Evolutionary conservation across 1,139 yeast species (phyloP).

Genomic region (Hansenula lynferdii): DNA sequence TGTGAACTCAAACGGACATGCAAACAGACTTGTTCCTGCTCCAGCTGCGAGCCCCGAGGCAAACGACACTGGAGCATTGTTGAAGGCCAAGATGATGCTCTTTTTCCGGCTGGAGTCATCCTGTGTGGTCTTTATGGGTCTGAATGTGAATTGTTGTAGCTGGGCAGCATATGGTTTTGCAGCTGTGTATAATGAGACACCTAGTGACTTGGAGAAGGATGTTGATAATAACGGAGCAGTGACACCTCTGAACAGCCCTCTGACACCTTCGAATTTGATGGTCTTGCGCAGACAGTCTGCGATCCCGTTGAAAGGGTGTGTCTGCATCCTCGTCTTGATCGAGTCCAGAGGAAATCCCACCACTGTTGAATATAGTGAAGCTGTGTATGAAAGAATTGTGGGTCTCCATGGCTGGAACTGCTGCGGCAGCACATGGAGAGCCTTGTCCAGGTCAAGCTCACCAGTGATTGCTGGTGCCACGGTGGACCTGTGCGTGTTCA

Average conservation of each 20-base stretch:
- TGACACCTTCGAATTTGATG: slow-evolving; percentile 53
- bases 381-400: slow-evolving; percentile 54
- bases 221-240: slow-evolving; percentile 67
- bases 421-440: slow-evolving; percentile 45
- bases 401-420: slow-evolving; percentile 50
- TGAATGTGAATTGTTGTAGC: slow-evolving; percentile 14
- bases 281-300: slow-evolving; percentile 58
- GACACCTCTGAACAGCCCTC: slow-evolving; percentile 75
- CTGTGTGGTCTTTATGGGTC: slow-evolving; percentile 11
- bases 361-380: slow-evolving; percentile 63
- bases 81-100: slow-evolving; percentile 27
- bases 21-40: slow-evolving; percentile 55
- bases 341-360: slow-evolving; percentile 87
- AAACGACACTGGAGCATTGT: slow-evolving; percentile 63
- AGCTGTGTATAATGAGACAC: slow-evolving; percentile 61
- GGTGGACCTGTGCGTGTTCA: slow-evolving; percentile 33
- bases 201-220: slow-evolving; percentile 59
- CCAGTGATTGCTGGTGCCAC: slow-evolving; percentile 34
- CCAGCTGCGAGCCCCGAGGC: slow-evolving; percentile 68
- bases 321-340: slow-evolving; percentile 79
- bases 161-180: slow-evolving; percentile 46
- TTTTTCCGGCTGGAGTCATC: slow-evolving; percentile 4
- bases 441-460: slow-evolving; percentile 25
- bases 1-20: slow-evolving; percentile 85
- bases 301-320: slow-evolving; percentile 58